Evolutionary conservation across 345 rosid species (phyloP), one percentile per base, ranked within the genome.

Genomic region (Salix brachista): DNA sequence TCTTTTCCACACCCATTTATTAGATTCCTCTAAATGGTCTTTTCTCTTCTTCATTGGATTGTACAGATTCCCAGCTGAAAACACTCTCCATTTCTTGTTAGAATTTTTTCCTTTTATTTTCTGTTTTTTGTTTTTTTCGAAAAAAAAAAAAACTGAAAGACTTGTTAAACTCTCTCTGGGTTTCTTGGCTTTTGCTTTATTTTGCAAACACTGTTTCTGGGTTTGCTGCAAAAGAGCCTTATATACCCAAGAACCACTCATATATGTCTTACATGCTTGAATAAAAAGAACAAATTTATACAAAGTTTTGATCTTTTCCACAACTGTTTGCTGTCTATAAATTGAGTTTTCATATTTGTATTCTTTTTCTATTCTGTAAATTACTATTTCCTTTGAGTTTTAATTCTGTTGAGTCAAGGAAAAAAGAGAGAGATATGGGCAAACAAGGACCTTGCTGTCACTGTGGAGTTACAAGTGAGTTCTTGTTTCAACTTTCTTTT

Each of bases 401-500:
- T 70, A 60, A 44, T 80, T 78, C 65, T 75, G 75, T 72, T 76
- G 58, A 70, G 70, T 80, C 68, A 74, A 77, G 50, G 62, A 71
- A 67, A 64, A 72, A 46, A 79, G 69, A 79, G 75, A 81, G 75
- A 87, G 76, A 84, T 32, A 94, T 94, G 98, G 98, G 97, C 65
- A 94, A 94, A 89, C 97, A 92, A 84, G 98, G 98, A 34, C 98
- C 98, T 86, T 94, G 98, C 92, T 86, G 75, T 79, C 98, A 94
- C 92, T 92, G 98, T 89, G 98, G 98, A 86, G 98, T 91, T 88
- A 89, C 96, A 84, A 94, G 98, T 94, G 97, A 93, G 97, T 91
- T 86, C 85, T 88, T 93, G 92, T 83, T 88, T 84, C 88, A 87
- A 85, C 90, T 71, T 41, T 75, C 65, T 72, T 78, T 74, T 58